phyloP scores from a whole-genome alignment of 2,329 filamentous ascomycete species.

The Hypoxylon sp. region DNA sequence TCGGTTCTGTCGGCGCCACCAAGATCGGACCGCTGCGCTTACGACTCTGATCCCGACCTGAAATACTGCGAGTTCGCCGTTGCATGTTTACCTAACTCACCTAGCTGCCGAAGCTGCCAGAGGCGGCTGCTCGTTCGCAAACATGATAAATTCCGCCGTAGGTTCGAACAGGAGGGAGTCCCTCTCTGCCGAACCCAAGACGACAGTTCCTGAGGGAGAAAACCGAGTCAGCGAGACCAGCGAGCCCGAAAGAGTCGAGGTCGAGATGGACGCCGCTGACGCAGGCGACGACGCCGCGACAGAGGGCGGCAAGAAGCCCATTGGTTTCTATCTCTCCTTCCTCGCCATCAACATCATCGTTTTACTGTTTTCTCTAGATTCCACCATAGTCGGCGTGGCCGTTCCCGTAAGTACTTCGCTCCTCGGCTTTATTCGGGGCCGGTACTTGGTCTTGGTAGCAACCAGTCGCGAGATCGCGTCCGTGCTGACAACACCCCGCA shows the following conservation, averaged over 20 bases:
- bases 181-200: conserved; percentile 15
- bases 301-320: conserved; percentile 20
- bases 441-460: too few relatives aligned
- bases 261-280: conserved; percentile 4
- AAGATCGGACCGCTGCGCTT: background rate
- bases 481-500: conserved; percentile 17
- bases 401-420: conserved; percentile 35
- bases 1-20: background rate
- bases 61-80: background rate
- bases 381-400: conserved; percentile 34
- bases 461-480: too few relatives aligned
- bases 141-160: conserved; percentile 9
- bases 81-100: too few relatives aligned
- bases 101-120: too few relatives aligned
- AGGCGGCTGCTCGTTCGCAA: background rate
- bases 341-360: conserved; percentile 34
- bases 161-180: conserved; percentile 2
- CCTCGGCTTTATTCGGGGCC: too few relatives aligned
- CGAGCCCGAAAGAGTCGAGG: conserved; percentile 1
- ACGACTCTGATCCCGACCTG: background rate
- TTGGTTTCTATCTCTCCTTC: conserved; percentile 34
- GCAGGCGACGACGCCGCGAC: background rate
- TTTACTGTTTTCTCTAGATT: conserved; percentile 32
- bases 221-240: background rate
- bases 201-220: conserved; percentile 5